Evolutionary conservation across 352 stramenopile genomes (phyloP).

Genomic region (Globisporangium abappressorium): DNA sequence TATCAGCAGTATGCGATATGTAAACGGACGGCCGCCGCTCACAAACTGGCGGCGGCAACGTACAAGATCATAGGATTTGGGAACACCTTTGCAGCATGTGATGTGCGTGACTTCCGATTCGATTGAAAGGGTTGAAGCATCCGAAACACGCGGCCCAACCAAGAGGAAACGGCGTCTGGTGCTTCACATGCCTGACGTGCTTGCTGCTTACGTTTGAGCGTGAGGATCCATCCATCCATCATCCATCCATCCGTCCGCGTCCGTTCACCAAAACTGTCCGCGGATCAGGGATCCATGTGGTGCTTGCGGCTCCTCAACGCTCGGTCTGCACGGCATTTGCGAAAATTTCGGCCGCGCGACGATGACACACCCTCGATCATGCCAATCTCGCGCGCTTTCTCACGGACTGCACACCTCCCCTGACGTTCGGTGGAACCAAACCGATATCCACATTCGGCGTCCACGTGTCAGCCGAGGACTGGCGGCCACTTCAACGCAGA

Average conservation of each 20-base stretch:
- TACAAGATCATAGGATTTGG: background rate
- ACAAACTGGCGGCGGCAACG: background rate
- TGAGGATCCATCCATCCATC: too few species aligned
- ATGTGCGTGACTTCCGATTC: background rate
- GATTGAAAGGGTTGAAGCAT: background rate
- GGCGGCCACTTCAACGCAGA: background rate
- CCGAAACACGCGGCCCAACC: too few species aligned
- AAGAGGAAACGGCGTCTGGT: background rate
- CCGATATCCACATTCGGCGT: background rate
- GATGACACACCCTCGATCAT: background rate
- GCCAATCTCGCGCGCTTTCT: background rate
- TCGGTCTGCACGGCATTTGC: background rate
- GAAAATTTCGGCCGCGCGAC: background rate
- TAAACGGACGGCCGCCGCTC: background rate
- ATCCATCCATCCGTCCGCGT: too few species aligned
- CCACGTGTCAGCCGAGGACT: background rate
- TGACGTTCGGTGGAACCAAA: too few species aligned
- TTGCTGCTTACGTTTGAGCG: too few species aligned
- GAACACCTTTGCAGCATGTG: background rate
- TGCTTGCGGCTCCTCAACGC: background rate
- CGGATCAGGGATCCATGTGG: background rate
- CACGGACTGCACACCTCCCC: background rate
- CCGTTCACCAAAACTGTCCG: background rate
- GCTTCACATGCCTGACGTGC: background rate
- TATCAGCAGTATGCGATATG: conserved; percentile 8